A percentile compares a stretch with the other conserved stretches of the same genome.
These are phyloP conservation scores for Fusarium duplospermum DNA, from an alignment of 2,329 filamentous ascomycete genomes.

Conservation along the genomic window DNA sequence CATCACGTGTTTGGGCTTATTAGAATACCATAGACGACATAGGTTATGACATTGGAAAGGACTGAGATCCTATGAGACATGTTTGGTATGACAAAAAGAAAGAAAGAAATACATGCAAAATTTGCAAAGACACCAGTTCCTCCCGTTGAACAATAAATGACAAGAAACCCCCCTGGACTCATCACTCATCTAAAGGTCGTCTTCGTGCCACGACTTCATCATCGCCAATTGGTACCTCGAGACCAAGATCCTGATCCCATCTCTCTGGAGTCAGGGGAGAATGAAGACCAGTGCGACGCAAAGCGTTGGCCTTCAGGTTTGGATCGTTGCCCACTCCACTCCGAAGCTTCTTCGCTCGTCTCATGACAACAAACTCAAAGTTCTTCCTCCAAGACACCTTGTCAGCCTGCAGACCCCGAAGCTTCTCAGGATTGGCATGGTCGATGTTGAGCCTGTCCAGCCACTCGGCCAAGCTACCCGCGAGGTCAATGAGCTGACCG, in stretches of 20 bases:
- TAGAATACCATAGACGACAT: neutral
- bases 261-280: constrained; percentile 17
- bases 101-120: neutral
- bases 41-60: constrained; percentile 4
- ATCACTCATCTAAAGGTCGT: neutral
- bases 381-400: neutral
- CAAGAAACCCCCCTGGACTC: neutral
- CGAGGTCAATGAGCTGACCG: constrained; percentile 4
- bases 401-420: neutral
- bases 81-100: neutral
- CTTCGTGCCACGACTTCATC: neutral
- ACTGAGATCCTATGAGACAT: neutral
- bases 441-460: neutral
- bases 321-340: neutral
- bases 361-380: neutral
- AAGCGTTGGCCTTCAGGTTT: neutral
- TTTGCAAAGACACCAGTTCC: neutral
- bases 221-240: neutral
- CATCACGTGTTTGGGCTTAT: constrained; percentile 5
- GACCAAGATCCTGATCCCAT: neutral
- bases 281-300: neutral
- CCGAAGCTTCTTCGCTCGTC: neutral
- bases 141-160: neutral
- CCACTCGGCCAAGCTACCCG: neutral
- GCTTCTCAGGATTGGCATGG: neutral